Percentiles rank a stretch among this genome's conserved stretches.
phyloP scores from a whole-genome alignment of 768 basidiomycete genomes.

The Termitomyces heimii region DNA sequence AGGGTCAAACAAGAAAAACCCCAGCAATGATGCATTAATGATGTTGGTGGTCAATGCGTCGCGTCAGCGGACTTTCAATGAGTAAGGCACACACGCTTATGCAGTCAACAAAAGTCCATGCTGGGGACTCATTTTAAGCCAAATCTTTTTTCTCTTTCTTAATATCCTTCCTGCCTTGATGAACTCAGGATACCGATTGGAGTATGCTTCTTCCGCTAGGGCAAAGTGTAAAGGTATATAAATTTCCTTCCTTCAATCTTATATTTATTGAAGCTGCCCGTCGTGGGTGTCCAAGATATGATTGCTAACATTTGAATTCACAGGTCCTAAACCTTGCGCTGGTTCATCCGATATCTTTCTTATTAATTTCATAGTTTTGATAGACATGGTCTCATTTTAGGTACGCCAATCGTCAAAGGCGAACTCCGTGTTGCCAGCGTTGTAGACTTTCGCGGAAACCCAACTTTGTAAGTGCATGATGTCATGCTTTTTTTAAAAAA shows the following conservation, averaged over 20 bases:
- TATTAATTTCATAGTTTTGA: constrained; percentile 12
- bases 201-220: constrained; percentile 63
- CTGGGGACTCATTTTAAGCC: constrained; percentile 24
- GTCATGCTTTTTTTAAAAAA: constrained; percentile 12
- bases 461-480: constrained; percentile 45
- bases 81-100: constrained; percentile 15
- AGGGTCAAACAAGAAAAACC: background rate
- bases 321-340: constrained; percentile 73
- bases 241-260: constrained; percentile 1
- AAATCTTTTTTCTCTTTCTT: constrained; percentile 16
- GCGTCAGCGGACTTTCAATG: constrained; percentile 41
- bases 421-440: constrained; percentile 66
- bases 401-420: constrained; percentile 69
- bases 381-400: constrained; percentile 26
- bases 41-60: constrained; percentile 37
- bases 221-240: constrained; percentile 75
- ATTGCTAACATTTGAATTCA: constrained; percentile 16
- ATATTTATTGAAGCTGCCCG: constrained; percentile 13
- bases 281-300: constrained; percentile 17
- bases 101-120: constrained; percentile 16
- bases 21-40: constrained; percentile 22
- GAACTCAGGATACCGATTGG: constrained; percentile 67
- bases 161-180: constrained; percentile 10
- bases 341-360: constrained; percentile 34
- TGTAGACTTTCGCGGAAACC: constrained; percentile 68